Evolutionary conservation across 2,329 filamentous ascomycete genomes (phyloP), one percentile per base, ranked within the genome.

Genomic region (Trichoderma gracile): DNA sequence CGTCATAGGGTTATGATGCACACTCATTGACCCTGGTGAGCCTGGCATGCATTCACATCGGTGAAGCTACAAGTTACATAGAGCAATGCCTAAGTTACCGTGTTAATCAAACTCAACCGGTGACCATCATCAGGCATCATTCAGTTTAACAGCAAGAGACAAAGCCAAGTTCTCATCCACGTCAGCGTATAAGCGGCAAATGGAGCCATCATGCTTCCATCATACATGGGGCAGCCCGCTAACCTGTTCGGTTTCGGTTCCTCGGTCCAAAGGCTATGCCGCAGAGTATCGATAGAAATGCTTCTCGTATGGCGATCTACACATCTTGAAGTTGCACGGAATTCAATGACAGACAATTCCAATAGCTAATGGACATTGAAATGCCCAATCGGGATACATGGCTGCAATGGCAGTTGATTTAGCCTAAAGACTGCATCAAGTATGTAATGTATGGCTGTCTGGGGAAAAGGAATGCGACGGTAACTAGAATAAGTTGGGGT

Each of bases 391-490:
- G 47, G 49, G n/a, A 42, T 21, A 6, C 23, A 23, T 27, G 14
- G 25, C n/a, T 30, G 19, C 5, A 25, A 38, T 33, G 40, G 27
- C n/a, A 45, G 19, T 23, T 38, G 25, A 61, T 61, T 61, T 61
- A 61, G 58, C 58, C 58, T 61, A 45, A 61, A 45, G 3, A 3
- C 30, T 14, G 23, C 19, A 42, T 5, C 9, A 21, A 21, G 25
- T n/a, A n/a, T n/a, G n/a, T 6, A 3, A 15, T 38, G 38, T 17
- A 38, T 45, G 58, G 19, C 10, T 25, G 25, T n/a, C 58, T 61
- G 58, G 47, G 49, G 58, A 3, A 61, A 61, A 23, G 58, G 58
- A 61, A 61, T 61, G 46, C 58, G 2, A 61, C 58, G 17, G 49
- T 53, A 19, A 53, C 58, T 61, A 61, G 38, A 21, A 38, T n/a